Evolutionary conservation across 164 flowering plant genomes (phyloP), one percentile per base, ranked within the genome.

Genomic region (Piper longum): DNA sequence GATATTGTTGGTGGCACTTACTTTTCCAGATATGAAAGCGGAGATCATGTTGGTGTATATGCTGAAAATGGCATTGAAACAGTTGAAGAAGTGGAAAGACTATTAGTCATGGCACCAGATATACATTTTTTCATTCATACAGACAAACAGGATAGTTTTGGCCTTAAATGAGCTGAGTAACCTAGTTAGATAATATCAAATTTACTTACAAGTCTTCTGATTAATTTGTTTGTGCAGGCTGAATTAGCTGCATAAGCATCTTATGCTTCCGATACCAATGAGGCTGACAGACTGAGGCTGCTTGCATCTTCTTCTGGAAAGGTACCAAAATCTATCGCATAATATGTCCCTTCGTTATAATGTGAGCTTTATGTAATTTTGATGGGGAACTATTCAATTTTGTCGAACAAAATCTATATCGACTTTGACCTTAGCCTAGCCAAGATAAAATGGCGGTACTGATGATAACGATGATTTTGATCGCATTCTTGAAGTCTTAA

Each of bases 241-340:
- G 88, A 89, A 56, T 74, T 95, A 56, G 69, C 83, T 66, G 99
- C 99, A 36, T 73, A 91, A 66, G 99, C 97, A 17, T 84, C 96
- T 73, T 81, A 91, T 81, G 96, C 99, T 64, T 84, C 95, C 74
- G 87, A 88, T 70, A 81, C 85, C 36, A 77, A 73, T 76, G 99
- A 95, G 74, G 97, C 93, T 69, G 97, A 91, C 16, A 77, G 86
- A 61, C 67, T 95, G 59, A 84, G 76, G 71, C 75, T 77, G 75
- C 91, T 91, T 66, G 95, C 99, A 59, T 95, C 99, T 44, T 89
- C 99, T 68, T 86, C 85, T 80, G 96, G 99, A 69, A 95, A 95
- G 97, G 99, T 95, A 57, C 36, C 36, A 26, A 26, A 26, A 26
- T 26, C 55, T 26, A 26, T 0, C 14, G 1, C 52, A 48, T 8